Evolutionary conservation across 495 filamentous ascomycete genomes (phyloP).

Genomic region (Niebla homalea): DNA sequence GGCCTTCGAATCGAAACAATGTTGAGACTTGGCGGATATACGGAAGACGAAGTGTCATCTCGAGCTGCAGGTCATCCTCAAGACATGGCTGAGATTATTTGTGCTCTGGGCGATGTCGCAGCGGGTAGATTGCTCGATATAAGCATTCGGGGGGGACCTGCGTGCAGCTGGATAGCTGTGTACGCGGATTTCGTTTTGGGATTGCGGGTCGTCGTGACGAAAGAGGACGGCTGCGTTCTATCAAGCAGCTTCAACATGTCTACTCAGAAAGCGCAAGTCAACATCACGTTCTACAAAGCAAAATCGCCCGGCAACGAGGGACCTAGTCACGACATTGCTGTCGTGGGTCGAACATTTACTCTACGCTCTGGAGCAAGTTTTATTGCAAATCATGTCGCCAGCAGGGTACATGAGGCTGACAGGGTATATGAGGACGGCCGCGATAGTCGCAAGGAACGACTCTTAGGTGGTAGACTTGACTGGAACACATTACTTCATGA

Average conservation of each 20-base stretch:
- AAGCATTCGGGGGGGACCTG: not conserved
- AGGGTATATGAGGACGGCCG: too few relatives aligned
- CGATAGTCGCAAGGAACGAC: too few relatives aligned
- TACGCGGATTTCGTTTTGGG: slow-evolving; percentile 4
- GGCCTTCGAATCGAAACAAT: not conserved
- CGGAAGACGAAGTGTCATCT: not conserved
- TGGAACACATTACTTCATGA: not conserved
- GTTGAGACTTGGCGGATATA: not conserved
- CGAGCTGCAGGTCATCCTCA: not conserved
- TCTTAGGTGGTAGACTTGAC: not conserved
- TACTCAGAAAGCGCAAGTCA: not conserved
- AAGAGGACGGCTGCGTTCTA: not conserved
- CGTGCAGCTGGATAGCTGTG: slow-evolving; percentile 3
- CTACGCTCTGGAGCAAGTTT: not conserved
- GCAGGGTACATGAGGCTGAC: not conserved
- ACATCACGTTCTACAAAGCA: not conserved
- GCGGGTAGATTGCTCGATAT: not conserved
- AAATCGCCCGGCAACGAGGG: not conserved
- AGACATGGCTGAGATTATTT: slow-evolving; percentile 2
- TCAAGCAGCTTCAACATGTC: not conserved
- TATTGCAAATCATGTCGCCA: not conserved
- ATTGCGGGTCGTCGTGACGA: not conserved
- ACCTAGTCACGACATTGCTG: too few relatives aligned
- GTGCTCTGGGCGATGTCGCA: not conserved
- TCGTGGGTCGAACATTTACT: not conserved